These are phyloP conservation scores for Marsdenia floribunda DNA, from an alignment of 257 asterid species.

Conservation along the genomic window DNA sequence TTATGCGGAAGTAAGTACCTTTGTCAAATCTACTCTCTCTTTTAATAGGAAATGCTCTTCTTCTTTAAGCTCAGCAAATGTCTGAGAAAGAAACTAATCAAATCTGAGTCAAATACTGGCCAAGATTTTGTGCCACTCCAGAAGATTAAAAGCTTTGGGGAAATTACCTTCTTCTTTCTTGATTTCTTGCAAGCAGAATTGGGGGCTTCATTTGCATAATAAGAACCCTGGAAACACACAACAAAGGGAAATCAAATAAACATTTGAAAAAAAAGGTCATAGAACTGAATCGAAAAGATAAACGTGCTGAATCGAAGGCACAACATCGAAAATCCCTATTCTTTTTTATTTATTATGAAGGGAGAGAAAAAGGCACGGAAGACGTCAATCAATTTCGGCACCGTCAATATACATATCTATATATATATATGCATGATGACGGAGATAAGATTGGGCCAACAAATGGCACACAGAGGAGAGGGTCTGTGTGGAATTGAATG, in stretches of 20 bases:
- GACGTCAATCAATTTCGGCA: neutral
- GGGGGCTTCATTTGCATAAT: constrained; percentile 8
- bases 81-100: constrained; percentile 2
- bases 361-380: neutral
- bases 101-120: neutral
- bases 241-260: neutral
- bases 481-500: too few species aligned
- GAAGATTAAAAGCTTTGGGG: neutral
- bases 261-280: too few species aligned
- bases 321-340: neutral
- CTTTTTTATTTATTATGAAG: neutral
- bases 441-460: neutral
- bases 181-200: constrained; percentile 16
- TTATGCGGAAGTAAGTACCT: constrained; percentile 9
- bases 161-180: constrained; percentile 25
- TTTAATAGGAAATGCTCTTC: constrained; percentile 30
- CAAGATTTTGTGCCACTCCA: neutral
- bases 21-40: constrained; percentile 24
- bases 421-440: too few species aligned
- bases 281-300: too few species aligned
- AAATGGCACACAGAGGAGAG: too few species aligned
- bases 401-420: too few species aligned
- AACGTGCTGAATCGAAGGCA: neutral
- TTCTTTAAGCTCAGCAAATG: constrained; percentile 28
- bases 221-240: constrained; percentile 13